Conservation (phyloP, 83 land plant species). For the Larix sibirica region DNA sequence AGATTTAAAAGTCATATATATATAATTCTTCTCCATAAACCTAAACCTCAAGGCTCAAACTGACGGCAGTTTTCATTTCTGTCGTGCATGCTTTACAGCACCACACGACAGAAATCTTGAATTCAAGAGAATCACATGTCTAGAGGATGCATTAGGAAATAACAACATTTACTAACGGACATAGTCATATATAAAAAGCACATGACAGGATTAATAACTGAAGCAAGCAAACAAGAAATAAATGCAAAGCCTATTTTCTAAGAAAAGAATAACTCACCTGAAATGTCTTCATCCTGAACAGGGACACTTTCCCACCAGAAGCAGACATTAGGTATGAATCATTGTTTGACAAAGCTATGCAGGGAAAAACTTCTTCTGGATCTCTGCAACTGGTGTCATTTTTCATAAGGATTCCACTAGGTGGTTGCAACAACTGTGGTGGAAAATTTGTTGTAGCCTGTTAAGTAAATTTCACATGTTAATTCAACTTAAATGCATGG, state of each 20-base stretch:
- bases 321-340: constrained; percentile 48
- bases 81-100: no score
- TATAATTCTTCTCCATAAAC: neutral
- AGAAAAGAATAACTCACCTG: constrained; percentile 20
- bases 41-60: no score
- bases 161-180: no score
- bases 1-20: neutral
- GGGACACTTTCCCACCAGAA: constrained; percentile 41
- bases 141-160: no score
- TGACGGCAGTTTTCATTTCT: no score
- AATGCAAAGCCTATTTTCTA: neutral
- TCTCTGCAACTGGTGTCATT: constrained; percentile 25
- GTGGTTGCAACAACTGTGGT: constrained; percentile 30
- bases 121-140: no score
- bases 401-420: constrained; percentile 27
- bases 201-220: neutral
- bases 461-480: neutral
- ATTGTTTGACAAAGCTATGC: constrained; percentile 46
- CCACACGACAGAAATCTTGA: no score
- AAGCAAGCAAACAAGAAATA: neutral
- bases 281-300: constrained; percentile 39
- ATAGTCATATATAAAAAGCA: neutral
- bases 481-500: neutral
- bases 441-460: constrained; percentile 37
- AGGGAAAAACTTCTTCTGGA: constrained; percentile 35